These are phyloP conservation scores for Ophiostoma himal-ulmi DNA, from an alignment of 2,329 filamentous ascomycete species.

Conservation along the genomic window DNA sequence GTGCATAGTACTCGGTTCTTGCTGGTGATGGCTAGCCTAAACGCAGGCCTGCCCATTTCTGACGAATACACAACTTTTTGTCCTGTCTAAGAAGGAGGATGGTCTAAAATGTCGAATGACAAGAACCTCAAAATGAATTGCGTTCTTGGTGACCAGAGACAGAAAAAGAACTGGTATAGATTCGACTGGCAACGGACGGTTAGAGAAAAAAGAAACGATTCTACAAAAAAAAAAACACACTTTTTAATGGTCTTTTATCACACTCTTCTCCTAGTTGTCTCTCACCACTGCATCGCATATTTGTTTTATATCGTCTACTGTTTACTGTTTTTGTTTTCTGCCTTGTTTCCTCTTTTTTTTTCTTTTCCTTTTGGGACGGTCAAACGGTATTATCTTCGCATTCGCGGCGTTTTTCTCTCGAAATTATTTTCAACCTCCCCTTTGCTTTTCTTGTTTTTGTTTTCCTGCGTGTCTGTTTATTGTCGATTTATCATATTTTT, in stretches of 20 bases:
- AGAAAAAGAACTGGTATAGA: slow-evolving; percentile 29
- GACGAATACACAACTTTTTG: not conserved
- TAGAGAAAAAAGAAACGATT: slow-evolving; percentile 19
- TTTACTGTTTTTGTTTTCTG: slow-evolving; percentile 22
- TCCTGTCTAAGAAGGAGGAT: not conserved
- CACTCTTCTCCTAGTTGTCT: not conserved
- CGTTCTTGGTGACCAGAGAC: not conserved
- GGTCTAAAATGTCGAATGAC: not conserved
- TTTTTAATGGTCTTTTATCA: slow-evolving; percentile 11
- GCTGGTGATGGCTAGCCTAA: not conserved
- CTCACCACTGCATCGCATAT: slow-evolving; percentile 12
- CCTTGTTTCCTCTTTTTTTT: slow-evolving; percentile 18
- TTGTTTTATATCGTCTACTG: slow-evolving; percentile 9
- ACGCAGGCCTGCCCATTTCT: not conserved
- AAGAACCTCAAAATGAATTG: not conserved
- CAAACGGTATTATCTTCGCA: slow-evolving; percentile 26
- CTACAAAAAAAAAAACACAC: slow-evolving; percentile 28
- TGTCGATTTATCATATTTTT: slow-evolving; percentile 22
- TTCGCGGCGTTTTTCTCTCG: slow-evolving; percentile 28
- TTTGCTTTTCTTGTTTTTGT: slow-evolving; percentile 23
- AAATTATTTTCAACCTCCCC: slow-evolving; percentile 26
- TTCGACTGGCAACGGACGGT: slow-evolving; percentile 33
- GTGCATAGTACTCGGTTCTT: not conserved
- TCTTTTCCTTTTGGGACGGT: slow-evolving; percentile 21
- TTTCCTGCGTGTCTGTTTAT: slow-evolving; percentile 28